phyloP scores from a whole-genome alignment of 2,329 filamentous ascomycete species.

The Aspergillus pseudoglaucus region DNA sequence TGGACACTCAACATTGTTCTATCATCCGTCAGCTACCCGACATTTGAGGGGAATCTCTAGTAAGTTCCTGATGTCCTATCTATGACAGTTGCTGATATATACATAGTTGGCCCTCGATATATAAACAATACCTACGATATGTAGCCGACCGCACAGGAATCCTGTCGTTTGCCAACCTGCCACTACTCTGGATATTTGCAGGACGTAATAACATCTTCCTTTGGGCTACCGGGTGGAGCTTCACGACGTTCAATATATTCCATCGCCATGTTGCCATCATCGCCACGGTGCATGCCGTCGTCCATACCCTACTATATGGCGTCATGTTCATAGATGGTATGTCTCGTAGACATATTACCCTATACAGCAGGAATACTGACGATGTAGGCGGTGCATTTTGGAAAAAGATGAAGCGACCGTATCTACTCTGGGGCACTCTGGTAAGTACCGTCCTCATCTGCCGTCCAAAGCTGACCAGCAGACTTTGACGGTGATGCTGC shows the following conservation, averaged over 20 bases:
- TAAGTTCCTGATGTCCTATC: constrained; percentile 16
- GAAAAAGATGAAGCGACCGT: constrained; percentile 21
- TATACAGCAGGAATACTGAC: not conserved
- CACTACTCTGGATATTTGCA: constrained; percentile 60
- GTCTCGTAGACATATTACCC: not conserved
- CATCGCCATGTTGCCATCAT: constrained; percentile 62
- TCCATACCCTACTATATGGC: constrained; percentile 58
- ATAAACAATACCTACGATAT: constrained; percentile 46
- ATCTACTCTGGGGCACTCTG: constrained; percentile 25
- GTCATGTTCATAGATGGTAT: constrained; percentile 27
- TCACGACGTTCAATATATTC: constrained; percentile 60
- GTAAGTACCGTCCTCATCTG: constrained; percentile 9
- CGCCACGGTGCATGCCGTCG: constrained; percentile 54
- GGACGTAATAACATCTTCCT: constrained; percentile 61
- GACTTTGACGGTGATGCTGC: constrained; percentile 34
- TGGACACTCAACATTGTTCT: constrained; percentile 41
- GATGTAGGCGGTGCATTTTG: constrained; percentile 17
- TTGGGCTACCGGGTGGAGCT: constrained; percentile 64
- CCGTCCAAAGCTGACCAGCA: constrained; percentile 8
- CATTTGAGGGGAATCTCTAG: constrained; percentile 45
- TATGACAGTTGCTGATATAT: constrained; percentile 3
- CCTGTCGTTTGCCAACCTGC: constrained; percentile 58
- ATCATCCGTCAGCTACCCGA: constrained; percentile 40
- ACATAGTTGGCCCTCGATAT: constrained; percentile 22
- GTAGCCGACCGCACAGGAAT: constrained; percentile 59